These are phyloP conservation scores for Breviolum minutum DNA, from an alignment of 73 alveolate species.

Conservation along the genomic window DNA sequence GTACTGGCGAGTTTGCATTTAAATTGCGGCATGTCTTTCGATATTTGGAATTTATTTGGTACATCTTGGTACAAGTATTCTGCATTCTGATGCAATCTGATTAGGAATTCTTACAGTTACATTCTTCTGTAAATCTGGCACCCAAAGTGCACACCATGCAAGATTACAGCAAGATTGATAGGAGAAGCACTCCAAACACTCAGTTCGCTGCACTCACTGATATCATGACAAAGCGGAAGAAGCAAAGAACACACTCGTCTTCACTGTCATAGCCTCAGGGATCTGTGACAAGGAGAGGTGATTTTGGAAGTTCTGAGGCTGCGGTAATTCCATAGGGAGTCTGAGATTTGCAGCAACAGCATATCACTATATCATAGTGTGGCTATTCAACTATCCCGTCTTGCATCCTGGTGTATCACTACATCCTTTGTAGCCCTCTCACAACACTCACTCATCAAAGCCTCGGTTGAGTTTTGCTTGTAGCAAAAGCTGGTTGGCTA, in stretches of 20 bases:
- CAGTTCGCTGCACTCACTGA: conserved; percentile 54
- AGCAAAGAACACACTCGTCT: conserved; percentile 80
- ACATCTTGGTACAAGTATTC: background rate
- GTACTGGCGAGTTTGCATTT: background rate
- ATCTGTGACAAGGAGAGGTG: background rate
- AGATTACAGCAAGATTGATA: no score
- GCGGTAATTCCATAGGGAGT: no score
- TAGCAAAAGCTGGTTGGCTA: conserved; percentile 75
- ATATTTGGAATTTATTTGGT: background rate
- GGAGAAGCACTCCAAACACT: background rate
- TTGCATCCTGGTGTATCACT: no score
- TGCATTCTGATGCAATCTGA: no score
- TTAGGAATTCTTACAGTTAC: no score
- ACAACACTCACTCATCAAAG: background rate
- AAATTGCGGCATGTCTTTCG: background rate
- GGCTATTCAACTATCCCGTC: no score
- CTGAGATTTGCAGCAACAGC: no score
- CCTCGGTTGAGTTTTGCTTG: conserved; percentile 89
- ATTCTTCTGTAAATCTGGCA: no score
- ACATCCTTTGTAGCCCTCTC: background rate
- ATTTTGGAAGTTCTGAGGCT: background rate
- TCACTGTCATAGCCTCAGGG: conserved; percentile 82
- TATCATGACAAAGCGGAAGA: conserved; percentile 91
- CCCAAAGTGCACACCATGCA: no score
- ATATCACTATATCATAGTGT: no score